Evolutionary conservation across 2,329 filamentous ascomycete species (phyloP), one percentile per base, ranked within the genome.

Genomic region (Hypoxylon sp.): DNA sequence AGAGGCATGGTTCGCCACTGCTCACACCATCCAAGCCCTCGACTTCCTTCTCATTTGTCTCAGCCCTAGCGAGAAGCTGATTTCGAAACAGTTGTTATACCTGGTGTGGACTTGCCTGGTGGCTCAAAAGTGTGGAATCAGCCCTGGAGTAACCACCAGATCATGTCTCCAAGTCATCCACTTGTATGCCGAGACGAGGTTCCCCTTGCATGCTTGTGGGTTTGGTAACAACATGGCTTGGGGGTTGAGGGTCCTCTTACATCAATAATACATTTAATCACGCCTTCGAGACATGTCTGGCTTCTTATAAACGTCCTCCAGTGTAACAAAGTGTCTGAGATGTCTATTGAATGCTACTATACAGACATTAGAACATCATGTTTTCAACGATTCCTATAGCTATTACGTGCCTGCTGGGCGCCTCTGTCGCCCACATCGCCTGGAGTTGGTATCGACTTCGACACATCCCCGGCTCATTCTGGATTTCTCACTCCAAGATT

Each of bases 381-480:
- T 2, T 47, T 14, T 52, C 23, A 6, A 43, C 19, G 25, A 45
- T 12, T 16, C 27, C 14, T n/a, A 19, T 55, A 8, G 19, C 23
- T 1, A n/a, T 45, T 14, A n/a, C 30, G 11, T 53, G 54, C 25
- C 39, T 68, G 8, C 8, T 65, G 3, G 61, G 30, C 5, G 41
- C 21, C 12, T 62, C 34, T 58, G 5, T 34, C 9, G 12, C 21
- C 30, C 4, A 59, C 11, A 14, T 51, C 5, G 3, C 57, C 9
- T 56, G 41, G 57, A 39, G 30, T 63, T 73, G 57, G 72, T 70
- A 53, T 30, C 63, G 63, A 2, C 67, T 71, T n/a, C 60, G 53
- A 12, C 69, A 71, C 43, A 71, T 71, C 12, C 69, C 69, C 1
- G 69, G 69, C 3, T 43, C 63, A 9, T 62, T 67, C 50, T 69